Evolutionary conservation across 495 filamentous ascomycete species (phyloP).

Genomic region (Pyronema domesticum): DNA sequence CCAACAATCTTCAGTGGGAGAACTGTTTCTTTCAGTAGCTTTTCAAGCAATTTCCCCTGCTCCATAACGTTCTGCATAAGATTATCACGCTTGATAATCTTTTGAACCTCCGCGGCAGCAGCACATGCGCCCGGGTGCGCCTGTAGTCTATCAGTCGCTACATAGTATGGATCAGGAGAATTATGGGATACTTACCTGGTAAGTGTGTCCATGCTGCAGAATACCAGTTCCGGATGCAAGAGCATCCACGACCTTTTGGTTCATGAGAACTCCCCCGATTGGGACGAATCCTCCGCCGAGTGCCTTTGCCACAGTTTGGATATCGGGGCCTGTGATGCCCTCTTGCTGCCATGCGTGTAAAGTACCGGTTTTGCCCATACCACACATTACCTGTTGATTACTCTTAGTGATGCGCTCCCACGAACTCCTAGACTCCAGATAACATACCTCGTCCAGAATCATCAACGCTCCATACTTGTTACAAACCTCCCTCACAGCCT

Average conservation of each 20-base stretch:
- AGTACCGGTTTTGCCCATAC: slow-evolving; percentile 52
- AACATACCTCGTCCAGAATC: slow-evolving; percentile 43
- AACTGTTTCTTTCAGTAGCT: background rate
- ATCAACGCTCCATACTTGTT: slow-evolving; percentile 47
- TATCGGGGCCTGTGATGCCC: slow-evolving; percentile 35
- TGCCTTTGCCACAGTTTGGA: slow-evolving; percentile 54
- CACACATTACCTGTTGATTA: slow-evolving; percentile 43
- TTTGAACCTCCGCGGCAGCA: slow-evolving; percentile 41
- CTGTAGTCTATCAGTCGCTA: slow-evolving; percentile 20
- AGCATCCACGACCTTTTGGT: slow-evolving; percentile 34
- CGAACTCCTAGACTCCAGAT: no score
- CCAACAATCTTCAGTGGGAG: slow-evolving; percentile 23
- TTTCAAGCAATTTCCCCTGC: slow-evolving; percentile 27
- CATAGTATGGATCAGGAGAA: background rate
- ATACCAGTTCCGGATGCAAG: slow-evolving; percentile 37
- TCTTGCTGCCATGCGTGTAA: slow-evolving; percentile 54
- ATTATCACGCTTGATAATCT: slow-evolving; percentile 37
- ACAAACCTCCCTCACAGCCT: slow-evolving; percentile 44
- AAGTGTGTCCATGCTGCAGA: slow-evolving; percentile 40
- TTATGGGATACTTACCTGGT: slow-evolving; percentile 6
- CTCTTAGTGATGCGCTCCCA: no score
- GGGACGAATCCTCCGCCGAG: slow-evolving; percentile 40
- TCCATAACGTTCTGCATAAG: slow-evolving; percentile 35
- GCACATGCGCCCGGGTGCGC: slow-evolving; percentile 43
- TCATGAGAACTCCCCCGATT: slow-evolving; percentile 38